A percentile compares a stretch with the other conserved stretches of the same genome.
These are phyloP conservation scores for Trichophyton simii DNA, from an alignment of 2,329 filamentous ascomycete genomes.

Conservation along the genomic window DNA sequence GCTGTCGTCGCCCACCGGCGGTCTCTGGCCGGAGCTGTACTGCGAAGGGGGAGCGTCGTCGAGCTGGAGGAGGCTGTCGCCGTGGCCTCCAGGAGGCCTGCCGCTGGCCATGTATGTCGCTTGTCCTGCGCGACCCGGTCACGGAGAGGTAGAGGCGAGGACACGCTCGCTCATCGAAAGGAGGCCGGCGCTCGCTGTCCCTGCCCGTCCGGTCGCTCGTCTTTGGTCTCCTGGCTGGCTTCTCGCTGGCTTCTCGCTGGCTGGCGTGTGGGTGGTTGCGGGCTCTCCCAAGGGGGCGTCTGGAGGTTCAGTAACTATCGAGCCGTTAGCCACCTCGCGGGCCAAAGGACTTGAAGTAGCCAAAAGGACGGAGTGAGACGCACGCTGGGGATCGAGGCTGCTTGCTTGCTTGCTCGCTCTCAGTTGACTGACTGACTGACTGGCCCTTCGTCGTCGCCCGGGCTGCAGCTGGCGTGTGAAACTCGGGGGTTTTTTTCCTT, in stretches of 20 bases:
- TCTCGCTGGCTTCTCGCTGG: no score
- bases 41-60: conserved; percentile 25
- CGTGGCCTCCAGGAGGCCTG: conserved; percentile 42
- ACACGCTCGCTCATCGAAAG: conserved; percentile 31
- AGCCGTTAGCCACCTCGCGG: no score
- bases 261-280: background rate
- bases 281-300: background rate
- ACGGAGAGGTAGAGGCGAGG: conserved; percentile 16
- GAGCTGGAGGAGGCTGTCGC: conserved; percentile 27
- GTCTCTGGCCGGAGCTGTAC: conserved; percentile 64
- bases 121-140: conserved; percentile 15
- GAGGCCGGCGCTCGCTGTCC: background rate
- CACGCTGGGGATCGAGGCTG: background rate
- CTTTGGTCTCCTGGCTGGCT: no score
- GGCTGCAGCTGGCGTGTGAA: background rate
- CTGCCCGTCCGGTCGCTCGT: background rate
- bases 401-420: background rate
- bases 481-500: background rate
- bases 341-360: no score
- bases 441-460: no score
- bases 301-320: background rate
- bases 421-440: background rate
- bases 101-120: conserved; percentile 38
- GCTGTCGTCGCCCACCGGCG: conserved; percentile 70
- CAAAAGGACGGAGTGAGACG: background rate